Conservation (phyloP, 1,284 basidiomycete species). For the Sanguinoderma infundibulare region DNA sequence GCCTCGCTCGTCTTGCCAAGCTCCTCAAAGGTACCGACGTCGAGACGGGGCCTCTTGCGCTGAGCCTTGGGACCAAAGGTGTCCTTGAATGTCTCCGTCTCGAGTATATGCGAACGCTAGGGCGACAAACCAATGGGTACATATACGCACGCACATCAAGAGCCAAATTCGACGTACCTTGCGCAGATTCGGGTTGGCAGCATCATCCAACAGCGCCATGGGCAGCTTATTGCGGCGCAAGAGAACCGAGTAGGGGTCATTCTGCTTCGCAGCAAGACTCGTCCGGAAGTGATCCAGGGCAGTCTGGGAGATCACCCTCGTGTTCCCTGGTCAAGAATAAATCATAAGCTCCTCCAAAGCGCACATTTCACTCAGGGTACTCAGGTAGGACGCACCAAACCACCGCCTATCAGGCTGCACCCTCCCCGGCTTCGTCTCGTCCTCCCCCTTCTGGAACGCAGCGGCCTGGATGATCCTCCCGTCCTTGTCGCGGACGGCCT, state of each 20-base stretch:
- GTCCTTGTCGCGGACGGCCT: slow-evolving; percentile 85
- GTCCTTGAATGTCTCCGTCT: slow-evolving; percentile 90
- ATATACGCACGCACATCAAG: no score
- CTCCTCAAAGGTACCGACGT: slow-evolving; percentile 88
- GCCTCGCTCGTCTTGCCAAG: slow-evolving; percentile 71
- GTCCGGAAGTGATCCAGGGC: slow-evolving; percentile 95
- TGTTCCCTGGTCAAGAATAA: slow-evolving; percentile 78
- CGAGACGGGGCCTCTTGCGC: slow-evolving; percentile 85
- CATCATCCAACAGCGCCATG: slow-evolving; percentile 91
- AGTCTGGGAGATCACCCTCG: slow-evolving; percentile 95
- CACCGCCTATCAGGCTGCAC: slow-evolving; percentile 93
- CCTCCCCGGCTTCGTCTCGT: slow-evolving; percentile 85
- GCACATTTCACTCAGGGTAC: no score
- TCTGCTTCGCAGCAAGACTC: slow-evolving; percentile 79
- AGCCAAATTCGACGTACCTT: slow-evolving; percentile 61
- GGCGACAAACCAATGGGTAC: neutral
- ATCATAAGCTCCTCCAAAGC: slow-evolving; percentile 1
- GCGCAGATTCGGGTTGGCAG: slow-evolving; percentile 74
- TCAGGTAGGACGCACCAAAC: slow-evolving; percentile 75
- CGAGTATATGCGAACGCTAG: slow-evolving; percentile 88
- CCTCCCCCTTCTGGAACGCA: slow-evolving; percentile 91
- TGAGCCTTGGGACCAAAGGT: slow-evolving; percentile 96
- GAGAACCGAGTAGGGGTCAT: slow-evolving; percentile 94
- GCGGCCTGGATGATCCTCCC: slow-evolving; percentile 93
- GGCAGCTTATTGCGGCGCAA: slow-evolving; percentile 92